Evolutionary conservation across 805 yeast genomes (phyloP), one percentile per base, ranked within the genome.

Genomic region (Candida arabinofermentans): DNA sequence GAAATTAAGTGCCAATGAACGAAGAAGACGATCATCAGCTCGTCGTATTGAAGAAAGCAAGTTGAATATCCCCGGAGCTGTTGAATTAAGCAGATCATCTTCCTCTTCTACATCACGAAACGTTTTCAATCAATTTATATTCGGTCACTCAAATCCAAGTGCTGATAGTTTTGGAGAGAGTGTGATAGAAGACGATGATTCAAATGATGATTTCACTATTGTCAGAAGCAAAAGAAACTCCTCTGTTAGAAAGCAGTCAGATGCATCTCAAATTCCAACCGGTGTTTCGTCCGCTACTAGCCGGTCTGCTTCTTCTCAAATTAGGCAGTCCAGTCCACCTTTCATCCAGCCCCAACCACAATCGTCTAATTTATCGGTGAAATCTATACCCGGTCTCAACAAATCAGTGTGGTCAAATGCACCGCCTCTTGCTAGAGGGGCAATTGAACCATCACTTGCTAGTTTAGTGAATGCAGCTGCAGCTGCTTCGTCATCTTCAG

Each of bases 151-250:
- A 24, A 41, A 44, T 36, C n/a, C 26, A 24, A 41, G 45, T 36
- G n/a, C 27, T 8, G 44, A 42, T 8, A 39, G 34, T 10, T 6
- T 30, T 2, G 34, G 29, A 30, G 57, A 51, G 33, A 54, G 46
- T 37, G 59, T 58, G 4, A 49, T 57, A 37, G 46, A 40, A 14
- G 65, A 59, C 33, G 54, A 51, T 14, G 53, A 48, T 8, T 56
- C 48, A 13, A 61, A 59, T 7, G 62, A 58, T 18, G 63, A 52
- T 10, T 68, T 70, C 44, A 59, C 59, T 27, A 54, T 62, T 8
- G 72, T 66, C 9, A 42, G 50, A 16, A 64, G 50, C 21, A 57
- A 59, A 32, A 58, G 67, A 44, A 50, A 56, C 23, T 54, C 64
- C 2, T 58, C 69, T 2, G 43, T 53, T 13, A 42, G 42, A 14